Conservation (phyloP, 2,329 filamentous ascomycete genomes). For the Pochonia chlamydosporia region DNA sequence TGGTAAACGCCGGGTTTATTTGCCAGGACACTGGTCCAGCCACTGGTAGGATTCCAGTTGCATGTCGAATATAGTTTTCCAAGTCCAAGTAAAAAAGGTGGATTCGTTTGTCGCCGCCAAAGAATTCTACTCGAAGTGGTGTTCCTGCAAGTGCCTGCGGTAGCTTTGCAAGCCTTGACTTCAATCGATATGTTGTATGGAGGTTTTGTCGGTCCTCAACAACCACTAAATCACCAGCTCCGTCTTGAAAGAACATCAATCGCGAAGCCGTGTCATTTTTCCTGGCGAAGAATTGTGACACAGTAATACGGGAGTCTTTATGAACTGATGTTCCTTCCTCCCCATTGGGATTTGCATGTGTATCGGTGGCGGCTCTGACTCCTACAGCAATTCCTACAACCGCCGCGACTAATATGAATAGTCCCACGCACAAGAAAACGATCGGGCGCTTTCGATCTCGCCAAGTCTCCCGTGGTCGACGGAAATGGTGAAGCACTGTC, state of each 20-base stretch:
- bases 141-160: background rate
- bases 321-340: no score
- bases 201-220: background rate
- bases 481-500: no score
- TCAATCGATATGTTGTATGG: background rate
- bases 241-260: background rate
- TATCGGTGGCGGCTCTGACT: no score
- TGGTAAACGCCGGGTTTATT: background rate
- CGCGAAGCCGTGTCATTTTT: no score
- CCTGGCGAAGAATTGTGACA: no score
- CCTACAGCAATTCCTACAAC: no score
- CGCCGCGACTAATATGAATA: no score
- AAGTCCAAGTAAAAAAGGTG: background rate
- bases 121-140: background rate
- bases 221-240: background rate
- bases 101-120: background rate
- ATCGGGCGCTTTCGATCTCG: no score
- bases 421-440: no score
- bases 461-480: no score
- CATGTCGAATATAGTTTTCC: background rate
- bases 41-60: background rate
- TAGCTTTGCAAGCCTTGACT: background rate
- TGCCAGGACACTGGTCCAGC: background rate
- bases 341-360: no score
- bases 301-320: no score